These are phyloP conservation scores for Cardamine resedifolia DNA, from an alignment of 345 rosid species.

Conservation along the genomic window DNA sequence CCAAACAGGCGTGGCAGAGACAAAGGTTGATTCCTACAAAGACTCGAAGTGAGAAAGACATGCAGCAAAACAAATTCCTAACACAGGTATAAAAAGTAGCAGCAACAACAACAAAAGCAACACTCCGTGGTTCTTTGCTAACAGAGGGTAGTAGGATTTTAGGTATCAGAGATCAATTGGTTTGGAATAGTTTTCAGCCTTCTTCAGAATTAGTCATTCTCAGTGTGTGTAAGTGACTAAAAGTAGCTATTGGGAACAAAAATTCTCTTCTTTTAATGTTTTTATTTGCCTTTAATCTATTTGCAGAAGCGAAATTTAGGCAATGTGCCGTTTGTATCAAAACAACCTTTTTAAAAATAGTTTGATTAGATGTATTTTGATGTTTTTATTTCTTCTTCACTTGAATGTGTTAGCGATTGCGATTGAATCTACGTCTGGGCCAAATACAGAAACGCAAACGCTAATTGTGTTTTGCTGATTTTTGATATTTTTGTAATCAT, in stretches of 20 bases:
- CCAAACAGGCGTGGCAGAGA: slow-evolving; percentile 41
- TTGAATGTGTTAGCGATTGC: not conserved
- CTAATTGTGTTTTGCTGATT: not conserved
- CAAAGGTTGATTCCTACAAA: slow-evolving; percentile 39
- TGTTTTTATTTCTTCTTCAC: not conserved
- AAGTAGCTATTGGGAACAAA: slow-evolving; percentile 11
- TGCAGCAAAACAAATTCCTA: slow-evolving; percentile 29
- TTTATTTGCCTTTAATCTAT: slow-evolving; percentile 4
- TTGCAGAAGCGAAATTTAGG: slow-evolving; percentile 20
- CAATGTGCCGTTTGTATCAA: slow-evolving; percentile 13
- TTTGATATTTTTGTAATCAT: not conserved
- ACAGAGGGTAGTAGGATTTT: slow-evolving; percentile 33
- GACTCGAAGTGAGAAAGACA: slow-evolving; percentile 20
- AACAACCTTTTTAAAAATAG: not conserved
- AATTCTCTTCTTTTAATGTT: not conserved
- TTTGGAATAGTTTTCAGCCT: slow-evolving; percentile 11
- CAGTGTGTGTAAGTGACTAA: slow-evolving; percentile 13
- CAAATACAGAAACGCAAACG: not conserved
- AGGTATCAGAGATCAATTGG: slow-evolving; percentile 30
- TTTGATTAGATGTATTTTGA: not conserved
- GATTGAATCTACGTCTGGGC: not conserved
- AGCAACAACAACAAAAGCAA: slow-evolving; percentile 21
- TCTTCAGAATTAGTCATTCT: not conserved
- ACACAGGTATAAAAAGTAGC: slow-evolving; percentile 31
- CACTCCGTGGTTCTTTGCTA: slow-evolving; percentile 23